Conservation (phyloP, 2,329 filamentous ascomycete genomes). For the Penicillium sp. region DNA sequence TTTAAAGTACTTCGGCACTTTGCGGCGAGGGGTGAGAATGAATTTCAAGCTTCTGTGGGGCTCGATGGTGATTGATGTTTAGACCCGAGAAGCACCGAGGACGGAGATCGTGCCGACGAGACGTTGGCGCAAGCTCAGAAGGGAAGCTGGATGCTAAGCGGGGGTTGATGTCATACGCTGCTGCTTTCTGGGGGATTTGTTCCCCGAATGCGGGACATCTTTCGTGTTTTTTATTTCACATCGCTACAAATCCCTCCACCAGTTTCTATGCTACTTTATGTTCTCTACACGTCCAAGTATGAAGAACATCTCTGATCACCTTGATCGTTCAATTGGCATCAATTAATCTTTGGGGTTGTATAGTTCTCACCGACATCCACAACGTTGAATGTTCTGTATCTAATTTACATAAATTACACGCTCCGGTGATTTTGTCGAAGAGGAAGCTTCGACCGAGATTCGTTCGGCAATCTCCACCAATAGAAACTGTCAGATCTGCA, state of each 20-base stretch:
- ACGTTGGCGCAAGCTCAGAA: conserved; percentile 2
- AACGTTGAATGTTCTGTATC: not conserved
- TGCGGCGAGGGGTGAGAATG: not conserved
- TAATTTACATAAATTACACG: not conserved
- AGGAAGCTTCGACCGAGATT: not conserved
- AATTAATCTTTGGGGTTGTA: not conserved
- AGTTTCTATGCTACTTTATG: not conserved
- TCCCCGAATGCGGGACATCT: not conserved
- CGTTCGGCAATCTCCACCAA: not conserved
- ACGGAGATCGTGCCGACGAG: conserved; percentile 13
- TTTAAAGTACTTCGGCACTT: conserved; percentile 10
- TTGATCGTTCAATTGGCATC: not conserved
- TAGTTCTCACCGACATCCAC: not conserved
- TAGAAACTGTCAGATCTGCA: not conserved
- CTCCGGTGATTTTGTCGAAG: not conserved
- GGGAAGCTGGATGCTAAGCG: conserved; percentile 7
- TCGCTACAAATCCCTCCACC: not conserved
- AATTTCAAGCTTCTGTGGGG: not conserved
- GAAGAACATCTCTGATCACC: not conserved
- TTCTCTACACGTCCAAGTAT: not conserved
- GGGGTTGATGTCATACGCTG: conserved; percentile 14
- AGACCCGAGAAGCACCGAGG: conserved; percentile 26
- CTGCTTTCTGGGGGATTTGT: not conserved
- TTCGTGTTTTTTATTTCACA: not conserved
- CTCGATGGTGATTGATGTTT: conserved; percentile 23